Evolutionary conservation across 805 yeast genomes (phyloP).

Genomic region (Suhomyces sp.): DNA sequence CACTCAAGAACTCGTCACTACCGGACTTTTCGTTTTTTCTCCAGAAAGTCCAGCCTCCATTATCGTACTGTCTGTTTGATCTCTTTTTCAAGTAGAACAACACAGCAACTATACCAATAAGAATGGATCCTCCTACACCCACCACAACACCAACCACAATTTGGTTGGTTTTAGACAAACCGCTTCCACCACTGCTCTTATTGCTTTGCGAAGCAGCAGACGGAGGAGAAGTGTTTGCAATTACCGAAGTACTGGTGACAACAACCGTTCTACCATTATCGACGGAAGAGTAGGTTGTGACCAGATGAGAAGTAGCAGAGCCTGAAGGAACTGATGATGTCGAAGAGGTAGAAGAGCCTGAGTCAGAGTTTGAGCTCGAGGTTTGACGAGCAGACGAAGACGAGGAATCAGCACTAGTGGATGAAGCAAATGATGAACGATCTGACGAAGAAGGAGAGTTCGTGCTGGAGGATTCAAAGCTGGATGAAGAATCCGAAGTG

Average conservation of each 20-base stretch:
- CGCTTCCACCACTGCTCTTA: slow-evolving; percentile 20
- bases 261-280: slow-evolving; percentile 37
- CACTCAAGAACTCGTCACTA: slow-evolving; percentile 41
- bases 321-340: background rate
- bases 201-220: slow-evolving; percentile 22
- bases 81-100: slow-evolving; percentile 36
- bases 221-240: slow-evolving; percentile 19
- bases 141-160: slow-evolving; percentile 48
- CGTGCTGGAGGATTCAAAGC: background rate
- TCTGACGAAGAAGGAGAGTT: background rate
- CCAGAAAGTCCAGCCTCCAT: slow-evolving; percentile 48
- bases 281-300: slow-evolving; percentile 31
- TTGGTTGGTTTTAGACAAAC: slow-evolving; percentile 40
- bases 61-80: slow-evolving; percentile 23
- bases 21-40: slow-evolving; percentile 43
- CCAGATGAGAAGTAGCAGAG: slow-evolving; percentile 6
- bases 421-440: background rate
- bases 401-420: background rate
- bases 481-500: background rate
- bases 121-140: slow-evolving; percentile 44
- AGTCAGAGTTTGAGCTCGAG: background rate
- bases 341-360: background rate
- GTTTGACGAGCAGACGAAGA: background rate
- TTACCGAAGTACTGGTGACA: slow-evolving; percentile 38
- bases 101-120: slow-evolving; percentile 33